A percentile compares a stretch with the other conserved stretches of the same genome.
Conservation (phyloP, 768 basidiomycete species). For the Cyclocybe cylindracea region DNA sequence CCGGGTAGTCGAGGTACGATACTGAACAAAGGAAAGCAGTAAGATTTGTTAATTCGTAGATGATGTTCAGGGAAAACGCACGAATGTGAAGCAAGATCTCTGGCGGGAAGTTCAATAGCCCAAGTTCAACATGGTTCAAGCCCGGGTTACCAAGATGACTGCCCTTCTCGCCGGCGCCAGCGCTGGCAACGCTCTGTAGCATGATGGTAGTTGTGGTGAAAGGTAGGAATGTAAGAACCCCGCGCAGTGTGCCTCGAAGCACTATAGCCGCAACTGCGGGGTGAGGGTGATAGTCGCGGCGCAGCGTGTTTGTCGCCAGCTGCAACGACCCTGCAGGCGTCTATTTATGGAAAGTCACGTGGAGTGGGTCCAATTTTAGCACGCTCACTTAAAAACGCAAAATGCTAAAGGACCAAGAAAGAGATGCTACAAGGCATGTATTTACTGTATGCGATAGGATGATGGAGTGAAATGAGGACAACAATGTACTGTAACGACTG, state of each 20-base stretch:
- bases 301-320: background rate
- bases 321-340: background rate
- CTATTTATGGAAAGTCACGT: background rate
- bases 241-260: background rate
- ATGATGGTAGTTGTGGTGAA: constrained; percentile 1
- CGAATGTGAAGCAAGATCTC: constrained; percentile 63
- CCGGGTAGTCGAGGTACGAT: constrained; percentile 73
- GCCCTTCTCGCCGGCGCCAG: background rate
- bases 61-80: constrained; percentile 27
- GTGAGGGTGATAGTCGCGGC: constrained; percentile 1
- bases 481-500: no score
- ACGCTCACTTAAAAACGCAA: no score
- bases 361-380: no score
- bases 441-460: no score
- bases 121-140: background rate
- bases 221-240: background rate
- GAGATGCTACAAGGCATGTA: no score
- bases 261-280: constrained; percentile 1
- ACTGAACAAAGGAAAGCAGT: constrained; percentile 36
- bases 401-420: no score
- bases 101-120: constrained; percentile 45
- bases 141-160: background rate
- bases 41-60: background rate
- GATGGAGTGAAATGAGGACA: no score
- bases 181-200: background rate